Conservation (phyloP, 1,139 yeast species). For the Blastobotrys arbuscula region DNA sequence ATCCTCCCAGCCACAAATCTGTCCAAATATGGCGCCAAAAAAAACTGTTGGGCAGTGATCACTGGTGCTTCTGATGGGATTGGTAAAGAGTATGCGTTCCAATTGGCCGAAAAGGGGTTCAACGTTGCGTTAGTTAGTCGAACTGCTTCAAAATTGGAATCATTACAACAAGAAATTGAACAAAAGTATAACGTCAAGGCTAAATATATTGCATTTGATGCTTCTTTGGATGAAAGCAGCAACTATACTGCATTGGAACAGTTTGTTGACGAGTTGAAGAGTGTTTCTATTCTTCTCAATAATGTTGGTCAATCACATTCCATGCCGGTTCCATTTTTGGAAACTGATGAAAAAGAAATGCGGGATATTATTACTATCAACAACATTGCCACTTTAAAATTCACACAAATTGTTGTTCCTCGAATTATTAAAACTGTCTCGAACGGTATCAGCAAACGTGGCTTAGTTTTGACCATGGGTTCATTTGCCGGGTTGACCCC, state of each 20-base stretch:
- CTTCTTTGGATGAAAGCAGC: constrained; percentile 48
- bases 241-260: constrained; percentile 52
- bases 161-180: constrained; percentile 58
- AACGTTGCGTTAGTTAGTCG: constrained; percentile 80
- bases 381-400: constrained; percentile 74
- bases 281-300: constrained; percentile 70
- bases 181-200: constrained; percentile 57
- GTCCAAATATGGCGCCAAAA: constrained; percentile 62
- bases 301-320: constrained; percentile 95
- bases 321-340: constrained; percentile 88
- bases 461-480: constrained; percentile 89
- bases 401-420: constrained; percentile 76
- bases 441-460: constrained; percentile 35
- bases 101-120: constrained; percentile 80
- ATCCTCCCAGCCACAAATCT: constrained; percentile 60
- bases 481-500: constrained; percentile 94
- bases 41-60: constrained; percentile 77
- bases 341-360: constrained; percentile 70
- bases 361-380: constrained; percentile 77
- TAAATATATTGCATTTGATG: constrained; percentile 72
- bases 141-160: constrained; percentile 69
- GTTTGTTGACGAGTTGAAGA: constrained; percentile 42
- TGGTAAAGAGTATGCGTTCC: constrained; percentile 85
- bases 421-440: constrained; percentile 49
- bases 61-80: constrained; percentile 98